Evolutionary conservation across 2,329 filamentous ascomycete genomes (phyloP).

Genomic region (Exophiala sp.): DNA sequence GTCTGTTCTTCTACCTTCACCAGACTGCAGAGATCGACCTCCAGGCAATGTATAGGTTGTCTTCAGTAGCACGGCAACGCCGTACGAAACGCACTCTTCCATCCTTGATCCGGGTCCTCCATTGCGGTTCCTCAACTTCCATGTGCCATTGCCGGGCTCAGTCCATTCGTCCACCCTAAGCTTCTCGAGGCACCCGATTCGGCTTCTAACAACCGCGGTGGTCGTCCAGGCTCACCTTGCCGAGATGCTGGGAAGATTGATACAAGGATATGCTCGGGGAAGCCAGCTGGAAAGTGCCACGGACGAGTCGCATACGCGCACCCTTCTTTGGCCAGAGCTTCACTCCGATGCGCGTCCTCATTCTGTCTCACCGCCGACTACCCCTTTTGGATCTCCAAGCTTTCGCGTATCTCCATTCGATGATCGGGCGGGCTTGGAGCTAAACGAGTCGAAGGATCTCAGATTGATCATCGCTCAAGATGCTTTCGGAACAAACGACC

Average conservation of each 20-base stretch:
- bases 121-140: not conserved
- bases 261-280: constrained; percentile 21
- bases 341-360: constrained; percentile 38
- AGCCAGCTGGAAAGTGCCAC: constrained; percentile 40
- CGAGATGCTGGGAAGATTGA: constrained; percentile 25
- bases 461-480: constrained; percentile 45
- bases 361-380: constrained; percentile 38
- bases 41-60: constrained; percentile 4
- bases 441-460: constrained; percentile 42
- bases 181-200: not conserved
- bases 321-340: constrained; percentile 44
- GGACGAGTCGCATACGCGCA: constrained; percentile 46
- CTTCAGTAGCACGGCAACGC: constrained; percentile 5
- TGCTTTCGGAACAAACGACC: constrained; percentile 44
- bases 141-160: not conserved
- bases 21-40: not conserved
- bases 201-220: not conserved
- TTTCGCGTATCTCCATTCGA: constrained; percentile 42
- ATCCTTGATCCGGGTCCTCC: not conserved
- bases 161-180: not conserved
- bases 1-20: not conserved
- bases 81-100: not conserved
- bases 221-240: not conserved
- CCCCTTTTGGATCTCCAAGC: constrained; percentile 35
- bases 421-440: constrained; percentile 43